These are phyloP conservation scores for Eimeria falciformis DNA, from an alignment of 169 alveolate species.

Conservation along the genomic window DNA sequence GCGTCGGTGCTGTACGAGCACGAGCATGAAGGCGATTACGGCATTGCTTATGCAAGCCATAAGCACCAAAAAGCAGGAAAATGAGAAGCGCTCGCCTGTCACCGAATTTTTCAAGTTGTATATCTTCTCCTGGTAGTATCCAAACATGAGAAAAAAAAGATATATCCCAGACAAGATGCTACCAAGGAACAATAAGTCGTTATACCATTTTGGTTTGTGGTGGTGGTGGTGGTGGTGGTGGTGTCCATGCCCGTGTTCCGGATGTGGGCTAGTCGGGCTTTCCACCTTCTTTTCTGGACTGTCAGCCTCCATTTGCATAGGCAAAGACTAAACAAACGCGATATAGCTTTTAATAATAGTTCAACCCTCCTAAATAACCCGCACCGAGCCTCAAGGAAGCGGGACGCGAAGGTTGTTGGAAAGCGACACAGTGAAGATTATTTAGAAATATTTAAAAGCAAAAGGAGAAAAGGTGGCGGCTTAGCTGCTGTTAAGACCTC, in stretches of 20 bases:
- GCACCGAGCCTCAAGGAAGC: no score
- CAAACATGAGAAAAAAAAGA: conserved; percentile 61
- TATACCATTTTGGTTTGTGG: not conserved
- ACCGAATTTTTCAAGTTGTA: conserved; percentile 6
- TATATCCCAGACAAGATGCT: conserved; percentile 47
- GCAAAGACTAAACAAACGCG: not conserved
- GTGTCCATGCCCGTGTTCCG: not conserved
- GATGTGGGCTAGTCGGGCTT: not conserved
- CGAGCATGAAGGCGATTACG: not conserved
- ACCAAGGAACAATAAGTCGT: conserved; percentile 9
- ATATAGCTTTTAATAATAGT: no score
- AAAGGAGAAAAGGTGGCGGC: no score
- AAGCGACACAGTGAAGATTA: no score
- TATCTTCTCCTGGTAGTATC: conserved; percentile 67
- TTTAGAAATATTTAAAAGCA: no score
- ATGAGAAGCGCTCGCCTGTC: conserved; percentile 44
- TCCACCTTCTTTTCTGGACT: not conserved
- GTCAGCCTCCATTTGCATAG: not conserved
- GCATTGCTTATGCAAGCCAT: not conserved
- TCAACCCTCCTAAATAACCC: no score
- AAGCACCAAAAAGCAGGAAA: conserved; percentile 48
- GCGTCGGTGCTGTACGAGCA: conserved; percentile 25
- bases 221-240: conserved; percentile 45
- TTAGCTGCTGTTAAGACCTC: no score
- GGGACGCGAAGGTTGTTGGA: no score